These are phyloP conservation scores for Pachysolen tannophilus DNA, from an alignment of 805 yeast species.

Conservation along the genomic window DNA sequence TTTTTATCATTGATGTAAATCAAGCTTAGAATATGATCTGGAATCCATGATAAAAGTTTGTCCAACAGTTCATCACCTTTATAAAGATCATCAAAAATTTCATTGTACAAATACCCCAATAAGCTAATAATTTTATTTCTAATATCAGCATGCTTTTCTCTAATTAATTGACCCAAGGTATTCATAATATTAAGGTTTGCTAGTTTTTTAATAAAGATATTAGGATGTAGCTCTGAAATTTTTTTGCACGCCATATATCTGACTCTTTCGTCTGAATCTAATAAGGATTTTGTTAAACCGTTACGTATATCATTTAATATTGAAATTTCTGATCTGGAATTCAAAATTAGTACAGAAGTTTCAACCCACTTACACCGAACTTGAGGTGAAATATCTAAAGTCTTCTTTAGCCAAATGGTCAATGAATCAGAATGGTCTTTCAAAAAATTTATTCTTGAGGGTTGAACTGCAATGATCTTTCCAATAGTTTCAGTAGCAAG, in stretches of 20 bases:
- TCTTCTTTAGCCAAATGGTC: constrained; percentile 66
- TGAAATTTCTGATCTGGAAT: constrained; percentile 34
- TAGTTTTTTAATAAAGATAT: constrained; percentile 38
- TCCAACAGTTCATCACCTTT: constrained; percentile 21
- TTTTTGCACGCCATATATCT: constrained; percentile 53
- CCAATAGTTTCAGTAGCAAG: constrained; percentile 74
- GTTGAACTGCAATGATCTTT: constrained; percentile 40
- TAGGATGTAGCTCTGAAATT: constrained; percentile 37
- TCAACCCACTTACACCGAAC: constrained; percentile 71
- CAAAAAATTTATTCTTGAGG: constrained; percentile 50
- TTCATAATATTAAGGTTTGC: constrained; percentile 38
- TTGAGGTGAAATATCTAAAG: constrained; percentile 54
- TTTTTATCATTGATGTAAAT: constrained; percentile 66
- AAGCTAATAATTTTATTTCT: constrained; percentile 51
- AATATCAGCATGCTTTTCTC: constrained; percentile 64
- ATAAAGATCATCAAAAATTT: constrained; percentile 26
- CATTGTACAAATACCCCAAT: constrained; percentile 48
- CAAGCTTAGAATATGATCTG: constrained; percentile 55
- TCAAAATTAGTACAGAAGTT: constrained; percentile 40
- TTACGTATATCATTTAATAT: constrained; percentile 43
- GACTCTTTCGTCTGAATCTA: constrained; percentile 71
- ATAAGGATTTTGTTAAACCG: constrained; percentile 59
- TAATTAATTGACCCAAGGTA: constrained; percentile 51
- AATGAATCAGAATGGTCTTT: constrained; percentile 52
- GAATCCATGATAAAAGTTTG: constrained; percentile 40